Percentiles rank a stretch among this genome's conserved stretches.
Conservation (phyloP, 2,329 filamentous ascomycete genomes). For the Fusarium nisikadoi region DNA sequence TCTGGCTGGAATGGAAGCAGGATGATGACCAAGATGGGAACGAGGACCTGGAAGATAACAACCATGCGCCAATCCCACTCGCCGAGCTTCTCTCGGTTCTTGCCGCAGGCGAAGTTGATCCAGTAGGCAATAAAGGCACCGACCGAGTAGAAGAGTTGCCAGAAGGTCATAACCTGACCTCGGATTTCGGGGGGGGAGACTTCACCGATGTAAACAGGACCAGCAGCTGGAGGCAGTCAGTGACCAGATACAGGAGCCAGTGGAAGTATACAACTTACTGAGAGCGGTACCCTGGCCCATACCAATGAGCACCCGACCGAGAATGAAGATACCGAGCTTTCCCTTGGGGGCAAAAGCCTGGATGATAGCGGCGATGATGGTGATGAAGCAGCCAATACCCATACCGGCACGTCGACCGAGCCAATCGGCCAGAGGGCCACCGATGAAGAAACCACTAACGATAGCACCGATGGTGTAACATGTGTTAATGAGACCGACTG, state of each 20-base stretch:
- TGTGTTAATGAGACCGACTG: slow-evolving; percentile 69
- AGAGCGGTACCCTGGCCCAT: slow-evolving; percentile 75
- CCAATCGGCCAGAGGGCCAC: slow-evolving; percentile 70
- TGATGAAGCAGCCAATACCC: slow-evolving; percentile 70
- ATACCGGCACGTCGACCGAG: slow-evolving; percentile 73
- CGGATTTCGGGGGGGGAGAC: slow-evolving; percentile 71
- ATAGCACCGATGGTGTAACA: slow-evolving; percentile 78
- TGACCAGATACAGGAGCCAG: neutral
- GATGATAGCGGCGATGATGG: slow-evolving; percentile 75
- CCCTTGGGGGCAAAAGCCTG: slow-evolving; percentile 71
- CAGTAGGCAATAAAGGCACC: slow-evolving; percentile 62
- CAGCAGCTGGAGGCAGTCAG: slow-evolving; percentile 59
- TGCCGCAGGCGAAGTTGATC: slow-evolving; percentile 72
- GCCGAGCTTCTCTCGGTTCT: slow-evolving; percentile 65
- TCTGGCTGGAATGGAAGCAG: slow-evolving; percentile 75
- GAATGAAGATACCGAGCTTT: slow-evolving; percentile 74
- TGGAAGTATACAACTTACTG: slow-evolving; percentile 44
- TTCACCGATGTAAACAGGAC: slow-evolving; percentile 78
- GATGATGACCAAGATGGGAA: slow-evolving; percentile 69
- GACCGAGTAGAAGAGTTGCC: slow-evolving; percentile 73
- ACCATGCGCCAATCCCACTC: slow-evolving; percentile 81
- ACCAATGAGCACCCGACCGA: slow-evolving; percentile 74
- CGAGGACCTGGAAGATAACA: slow-evolving; percentile 77
- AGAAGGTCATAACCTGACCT: slow-evolving; percentile 73
- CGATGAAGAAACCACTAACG: slow-evolving; percentile 75